Base-by-base conservation (phyloP, 305 asterid genomes). In the Solanum hybrid region DNA sequence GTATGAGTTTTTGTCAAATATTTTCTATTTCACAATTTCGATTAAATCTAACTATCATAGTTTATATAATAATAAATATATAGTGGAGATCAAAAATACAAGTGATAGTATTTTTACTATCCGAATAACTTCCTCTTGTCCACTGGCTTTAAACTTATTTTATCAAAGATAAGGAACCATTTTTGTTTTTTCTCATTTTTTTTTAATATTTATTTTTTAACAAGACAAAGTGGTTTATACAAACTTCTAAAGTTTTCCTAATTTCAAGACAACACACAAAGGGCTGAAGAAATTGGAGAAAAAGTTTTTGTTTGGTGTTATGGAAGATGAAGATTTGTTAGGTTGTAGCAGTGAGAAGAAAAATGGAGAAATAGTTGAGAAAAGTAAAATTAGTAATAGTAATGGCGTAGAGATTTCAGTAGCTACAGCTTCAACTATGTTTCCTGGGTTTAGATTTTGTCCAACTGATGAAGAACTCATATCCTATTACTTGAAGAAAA, bases 401-500 rank as follows among this genome's bases (percentile, higher is more conserved):
- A 92, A 88, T 34, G 69, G 69, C 9, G 85, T 92, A 95, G 96
- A 92, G 72, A 93, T 95, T 31, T 92, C 99, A 40, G 84, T 96
- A 7, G 94, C 93, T 1, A 96, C 94, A 88, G 99, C 97, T 12
- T 93, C 96, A 7, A 90, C 94, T 1, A 92, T 90, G 94, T 97
- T 95, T 92, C 99, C 97, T 9, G 98, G 99, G 60, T 97, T 96
- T 89, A 89, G 98, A 4, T 97, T 97, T 87, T 94, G 95, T 10
- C 99, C 99, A 0, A 96, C 99, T 0, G 99, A 97, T 88, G 98
- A 95, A 90, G 99, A 97, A 75, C 37, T 97, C 40, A 94, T 96
- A 87, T 91, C 94, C 40, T 94, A 94, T 91, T 97, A 96, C 91
- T 91, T 97, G 32, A 93, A 88, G 91, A 95, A 91, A 90, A 97